These are phyloP conservation scores for Magnolia kwangsiensis DNA, from an alignment of 164 flowering plant species.

Conservation along the genomic window DNA sequence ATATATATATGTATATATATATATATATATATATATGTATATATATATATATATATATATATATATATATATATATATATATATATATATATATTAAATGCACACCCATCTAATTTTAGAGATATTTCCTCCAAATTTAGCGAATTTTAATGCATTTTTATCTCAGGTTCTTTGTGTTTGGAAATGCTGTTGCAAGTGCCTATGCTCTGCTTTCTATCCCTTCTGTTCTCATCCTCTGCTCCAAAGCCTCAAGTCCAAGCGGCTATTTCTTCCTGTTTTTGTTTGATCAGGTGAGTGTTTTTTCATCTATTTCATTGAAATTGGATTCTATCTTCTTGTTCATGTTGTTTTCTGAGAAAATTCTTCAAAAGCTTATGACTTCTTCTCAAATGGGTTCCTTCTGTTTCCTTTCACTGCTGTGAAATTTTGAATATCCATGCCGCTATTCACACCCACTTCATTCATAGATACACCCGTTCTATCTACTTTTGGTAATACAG, in stretches of 20 bases:
- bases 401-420: neutral
- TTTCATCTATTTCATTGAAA: neutral
- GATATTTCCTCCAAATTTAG: too few relatives aligned
- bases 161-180: constrained; percentile 46
- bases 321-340: too few relatives aligned
- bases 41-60: too few relatives aligned
- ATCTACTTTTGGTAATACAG: too few relatives aligned
- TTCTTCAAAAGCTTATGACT: neutral
- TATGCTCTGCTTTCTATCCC: constrained; percentile 39
- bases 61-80: too few relatives aligned
- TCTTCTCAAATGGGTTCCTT: neutral
- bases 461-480: too few relatives aligned
- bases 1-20: too few relatives aligned
- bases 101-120: neutral
- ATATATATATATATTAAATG: too few relatives aligned
- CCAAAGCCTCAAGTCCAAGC: constrained; percentile 11
- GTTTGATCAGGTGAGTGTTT: constrained; percentile 51
- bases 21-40: too few relatives aligned
- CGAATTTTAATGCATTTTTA: neutral
- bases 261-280: constrained; percentile 37
- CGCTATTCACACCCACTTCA: too few relatives aligned
- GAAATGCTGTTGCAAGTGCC: constrained; percentile 30
- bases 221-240: constrained; percentile 17
- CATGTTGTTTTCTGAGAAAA: neutral
- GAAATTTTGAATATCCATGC: neutral